Conservation (phyloP, 106 monocot genomes). For the Allium cepa region DNA sequence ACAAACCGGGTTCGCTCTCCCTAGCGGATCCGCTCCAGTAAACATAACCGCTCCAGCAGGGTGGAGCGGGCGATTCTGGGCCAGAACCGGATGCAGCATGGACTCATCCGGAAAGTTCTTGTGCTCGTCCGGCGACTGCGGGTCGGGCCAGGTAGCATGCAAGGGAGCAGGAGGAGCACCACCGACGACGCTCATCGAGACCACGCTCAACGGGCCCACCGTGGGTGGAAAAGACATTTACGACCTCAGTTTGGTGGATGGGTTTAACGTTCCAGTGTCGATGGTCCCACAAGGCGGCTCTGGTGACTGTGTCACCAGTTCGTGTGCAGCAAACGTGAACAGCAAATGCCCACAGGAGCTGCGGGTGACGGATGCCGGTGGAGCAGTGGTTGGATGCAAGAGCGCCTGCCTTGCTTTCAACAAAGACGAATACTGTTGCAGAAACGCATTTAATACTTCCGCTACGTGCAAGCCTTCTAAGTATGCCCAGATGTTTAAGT, state of each 20-base stretch:
- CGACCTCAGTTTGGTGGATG: conserved; percentile 16
- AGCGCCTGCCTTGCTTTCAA: conserved; percentile 27
- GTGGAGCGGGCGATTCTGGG: conserved; percentile 73
- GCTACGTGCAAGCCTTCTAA: conserved; percentile 2
- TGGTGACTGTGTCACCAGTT: background rate
- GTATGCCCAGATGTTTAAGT: background rate
- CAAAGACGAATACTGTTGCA: conserved; percentile 4
- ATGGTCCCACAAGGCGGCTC: background rate
- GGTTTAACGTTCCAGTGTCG: conserved; percentile 15
- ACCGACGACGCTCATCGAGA: conserved; percentile 6
- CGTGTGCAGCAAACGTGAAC: background rate
- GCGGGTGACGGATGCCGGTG: background rate
- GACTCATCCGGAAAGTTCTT: conserved; percentile 39
- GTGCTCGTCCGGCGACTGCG: conserved; percentile 71
- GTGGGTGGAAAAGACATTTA: conserved; percentile 4
- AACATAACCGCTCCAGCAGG: conserved; percentile 14
- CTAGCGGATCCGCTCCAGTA: background rate
- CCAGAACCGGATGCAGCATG: conserved; percentile 34
- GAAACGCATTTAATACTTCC: background rate
- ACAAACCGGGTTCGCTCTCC: conserved; percentile 37
- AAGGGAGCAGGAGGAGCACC: background rate
- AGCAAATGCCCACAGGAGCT: background rate
- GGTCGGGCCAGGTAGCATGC: conserved; percentile 5
- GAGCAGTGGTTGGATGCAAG: background rate
- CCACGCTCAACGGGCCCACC: background rate